These are phyloP conservation scores for Ogataea pini DNA, from an alignment of 805 yeast genomes.

Conservation along the genomic window DNA sequence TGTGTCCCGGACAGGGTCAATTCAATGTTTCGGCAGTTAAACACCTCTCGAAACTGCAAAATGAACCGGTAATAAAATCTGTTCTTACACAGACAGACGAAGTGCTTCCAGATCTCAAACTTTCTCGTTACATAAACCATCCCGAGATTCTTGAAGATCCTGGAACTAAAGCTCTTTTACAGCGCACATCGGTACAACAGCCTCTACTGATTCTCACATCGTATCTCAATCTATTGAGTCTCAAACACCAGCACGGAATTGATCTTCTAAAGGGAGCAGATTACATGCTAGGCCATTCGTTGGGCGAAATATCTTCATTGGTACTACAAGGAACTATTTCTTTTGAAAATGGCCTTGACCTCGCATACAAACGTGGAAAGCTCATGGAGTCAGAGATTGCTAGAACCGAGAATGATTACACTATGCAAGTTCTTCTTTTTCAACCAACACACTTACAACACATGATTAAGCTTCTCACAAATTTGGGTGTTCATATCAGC, in stretches of 20 bases:
- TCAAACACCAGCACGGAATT: slow-evolving; percentile 21
- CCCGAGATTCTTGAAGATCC: slow-evolving; percentile 11
- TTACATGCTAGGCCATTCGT: slow-evolving; percentile 37
- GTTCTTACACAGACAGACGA: slow-evolving; percentile 24
- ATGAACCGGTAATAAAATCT: slow-evolving; percentile 12
- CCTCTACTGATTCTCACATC: slow-evolving; percentile 34
- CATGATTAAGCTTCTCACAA: slow-evolving; percentile 17
- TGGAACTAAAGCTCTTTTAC: slow-evolving; percentile 12
- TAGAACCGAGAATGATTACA: slow-evolving; percentile 34
- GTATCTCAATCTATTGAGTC: slow-evolving; percentile 22
- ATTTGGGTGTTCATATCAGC: slow-evolving; percentile 27
- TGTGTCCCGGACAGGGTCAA: slow-evolving; percentile 38
- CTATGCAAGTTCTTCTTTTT: slow-evolving; percentile 36
- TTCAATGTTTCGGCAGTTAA: slow-evolving; percentile 19
- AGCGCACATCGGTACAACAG: slow-evolving; percentile 34
- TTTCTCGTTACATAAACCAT: slow-evolving; percentile 21
- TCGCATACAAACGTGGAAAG: slow-evolving; percentile 33
- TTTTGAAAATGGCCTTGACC: slow-evolving; percentile 27
- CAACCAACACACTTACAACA: slow-evolving; percentile 25
- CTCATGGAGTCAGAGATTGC: slow-evolving; percentile 34
- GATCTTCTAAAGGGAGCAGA: slow-evolving; percentile 25
- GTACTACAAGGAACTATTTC: slow-evolving; percentile 31
- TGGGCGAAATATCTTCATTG: slow-evolving; percentile 37
- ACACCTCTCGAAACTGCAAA: slow-evolving; percentile 11
- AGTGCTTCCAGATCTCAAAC: slow-evolving; percentile 21